A percentile compares a stretch with the other conserved stretches of the same genome.
phyloP scores from a whole-genome alignment of 2,329 filamentous ascomycete genomes.

The Lojkania enalia region DNA sequence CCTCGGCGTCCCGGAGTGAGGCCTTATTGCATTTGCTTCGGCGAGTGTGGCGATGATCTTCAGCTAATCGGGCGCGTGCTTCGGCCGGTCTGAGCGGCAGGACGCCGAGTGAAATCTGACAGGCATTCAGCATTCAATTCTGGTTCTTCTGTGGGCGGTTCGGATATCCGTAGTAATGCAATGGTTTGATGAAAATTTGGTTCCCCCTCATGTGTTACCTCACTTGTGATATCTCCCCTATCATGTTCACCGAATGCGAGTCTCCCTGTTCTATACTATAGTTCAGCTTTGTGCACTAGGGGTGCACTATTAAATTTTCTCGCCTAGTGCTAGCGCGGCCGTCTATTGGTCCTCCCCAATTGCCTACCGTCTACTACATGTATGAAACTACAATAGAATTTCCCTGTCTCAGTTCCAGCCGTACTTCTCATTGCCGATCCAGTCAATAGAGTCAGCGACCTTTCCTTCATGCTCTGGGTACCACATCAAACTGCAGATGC shows the following conservation, averaged over 20 bases:
- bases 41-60: slow-evolving; percentile 96
- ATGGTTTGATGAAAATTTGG: no score
- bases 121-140: slow-evolving; percentile 52
- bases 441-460: slow-evolving; percentile 60
- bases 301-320: no score
- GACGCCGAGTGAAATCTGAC: slow-evolving; percentile 85
- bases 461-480: slow-evolving; percentile 54
- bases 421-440: slow-evolving; percentile 77
- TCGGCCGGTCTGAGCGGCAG: slow-evolving; percentile 78
- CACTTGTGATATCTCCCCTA: no score
- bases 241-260: no score
- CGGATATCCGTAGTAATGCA: background rate
- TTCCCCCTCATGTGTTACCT: no score
- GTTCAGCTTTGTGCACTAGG: no score
- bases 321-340: no score
- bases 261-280: no score
- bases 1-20: slow-evolving; percentile 91
- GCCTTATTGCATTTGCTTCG: slow-evolving; percentile 66
- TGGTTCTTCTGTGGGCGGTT: background rate
- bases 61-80: slow-evolving; percentile 72
- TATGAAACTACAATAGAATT: no score
- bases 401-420: slow-evolving; percentile 65
- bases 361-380: no score
- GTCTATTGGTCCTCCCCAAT: no score
- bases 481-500: slow-evolving; percentile 74